These are phyloP conservation scores for Candida yuanshanica DNA, from an alignment of 805 yeast genomes.

Conservation along the genomic window DNA sequence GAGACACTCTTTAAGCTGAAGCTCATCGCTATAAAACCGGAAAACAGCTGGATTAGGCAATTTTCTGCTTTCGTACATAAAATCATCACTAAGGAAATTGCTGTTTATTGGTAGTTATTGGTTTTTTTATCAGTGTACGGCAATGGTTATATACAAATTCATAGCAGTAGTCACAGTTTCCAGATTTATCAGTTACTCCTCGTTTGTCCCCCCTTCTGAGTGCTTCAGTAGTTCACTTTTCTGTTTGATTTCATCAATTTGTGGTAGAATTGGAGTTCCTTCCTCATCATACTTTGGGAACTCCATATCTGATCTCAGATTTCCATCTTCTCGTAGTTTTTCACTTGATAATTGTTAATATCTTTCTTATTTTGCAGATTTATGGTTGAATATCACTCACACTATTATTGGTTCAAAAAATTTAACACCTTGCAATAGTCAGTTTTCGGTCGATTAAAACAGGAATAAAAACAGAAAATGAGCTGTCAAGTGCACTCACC, in stretches of 20 bases:
- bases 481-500: slow-evolving; percentile 24
- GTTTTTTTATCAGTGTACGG: no score
- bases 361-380: background rate
- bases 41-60: slow-evolving; percentile 4
- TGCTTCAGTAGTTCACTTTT: slow-evolving; percentile 1
- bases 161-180: no score
- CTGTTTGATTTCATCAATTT: slow-evolving; percentile 9
- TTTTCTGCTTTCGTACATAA: background rate
- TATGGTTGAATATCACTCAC: slow-evolving; percentile 36
- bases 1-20: no score
- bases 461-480: background rate
- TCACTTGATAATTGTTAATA: slow-evolving; percentile 34
- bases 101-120: no score
- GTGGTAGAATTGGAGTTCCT: slow-evolving; percentile 30
- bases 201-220: no score
- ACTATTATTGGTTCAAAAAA: slow-evolving; percentile 73
- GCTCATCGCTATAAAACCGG: slow-evolving; percentile 4
- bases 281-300: slow-evolving; percentile 48
- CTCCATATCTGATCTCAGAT: slow-evolving; percentile 52
- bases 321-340: slow-evolving; percentile 59
- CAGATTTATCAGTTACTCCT: no score
- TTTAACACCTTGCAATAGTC: slow-evolving; percentile 37
- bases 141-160: no score
- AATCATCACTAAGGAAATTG: background rate
- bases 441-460: background rate